These are phyloP conservation scores for Bipolaris sorokiniana DNA, from an alignment of 2,329 filamentous ascomycete species.

Conservation along the genomic window DNA sequence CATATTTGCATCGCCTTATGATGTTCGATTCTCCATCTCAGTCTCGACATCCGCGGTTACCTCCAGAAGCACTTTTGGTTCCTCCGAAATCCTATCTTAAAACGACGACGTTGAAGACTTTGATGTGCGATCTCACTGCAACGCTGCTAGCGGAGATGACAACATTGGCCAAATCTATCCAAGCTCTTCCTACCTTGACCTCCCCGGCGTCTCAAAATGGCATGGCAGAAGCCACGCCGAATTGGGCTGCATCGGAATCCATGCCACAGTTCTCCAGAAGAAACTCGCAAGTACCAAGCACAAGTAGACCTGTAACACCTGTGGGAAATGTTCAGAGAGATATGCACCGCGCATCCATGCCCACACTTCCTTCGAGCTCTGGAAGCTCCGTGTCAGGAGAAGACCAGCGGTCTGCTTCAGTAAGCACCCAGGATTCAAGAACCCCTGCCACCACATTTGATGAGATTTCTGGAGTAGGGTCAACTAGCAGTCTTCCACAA, in stretches of 20 bases:
- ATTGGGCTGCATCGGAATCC: constrained; percentile 39
- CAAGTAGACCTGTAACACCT: constrained; percentile 42
- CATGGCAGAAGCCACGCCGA: constrained; percentile 33
- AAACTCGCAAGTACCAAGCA: constrained; percentile 39
- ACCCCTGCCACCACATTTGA: constrained; percentile 59
- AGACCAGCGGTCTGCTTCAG: constrained; percentile 36
- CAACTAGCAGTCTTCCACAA: constrained; percentile 52
- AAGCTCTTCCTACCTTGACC: constrained; percentile 69
- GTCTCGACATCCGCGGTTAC: constrained; percentile 50
- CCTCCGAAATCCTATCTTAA: constrained; percentile 72
- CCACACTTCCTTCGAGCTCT: constrained; percentile 59
- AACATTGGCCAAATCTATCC: constrained; percentile 55
- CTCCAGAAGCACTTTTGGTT: constrained; percentile 72
- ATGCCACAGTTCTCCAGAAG: constrained; percentile 33
- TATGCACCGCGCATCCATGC: constrained; percentile 81
- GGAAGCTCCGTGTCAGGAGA: constrained; percentile 32
- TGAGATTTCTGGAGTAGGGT: constrained; percentile 46
- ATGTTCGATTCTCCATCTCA: constrained; percentile 72
- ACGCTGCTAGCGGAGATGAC: constrained; percentile 56
- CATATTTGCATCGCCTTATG: constrained; percentile 77
- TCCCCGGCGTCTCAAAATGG: constrained; percentile 44
- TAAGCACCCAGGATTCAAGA: constrained; percentile 34
- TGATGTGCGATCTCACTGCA: constrained; percentile 55
- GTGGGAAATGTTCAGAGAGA: constrained; percentile 60
- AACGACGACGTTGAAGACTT: constrained; percentile 67